Evolutionary conservation across 768 basidiomycete genomes (phyloP).

Genomic region (Trametes sanguinea): DNA sequence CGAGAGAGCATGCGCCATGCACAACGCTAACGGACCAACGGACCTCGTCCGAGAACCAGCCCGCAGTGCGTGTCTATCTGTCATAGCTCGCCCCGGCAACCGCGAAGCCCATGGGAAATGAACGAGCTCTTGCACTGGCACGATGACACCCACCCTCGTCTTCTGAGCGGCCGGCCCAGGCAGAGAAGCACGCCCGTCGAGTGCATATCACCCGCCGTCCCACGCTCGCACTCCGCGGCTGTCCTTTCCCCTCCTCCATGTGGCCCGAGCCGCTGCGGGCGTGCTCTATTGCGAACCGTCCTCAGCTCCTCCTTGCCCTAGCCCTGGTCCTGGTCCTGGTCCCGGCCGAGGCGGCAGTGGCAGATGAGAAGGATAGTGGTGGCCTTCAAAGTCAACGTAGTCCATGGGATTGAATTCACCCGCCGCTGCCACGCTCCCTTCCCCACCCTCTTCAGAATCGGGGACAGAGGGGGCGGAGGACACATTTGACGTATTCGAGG

Average conservation of each 20-base stretch:
- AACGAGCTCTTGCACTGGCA: neutral
- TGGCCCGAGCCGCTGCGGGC: neutral
- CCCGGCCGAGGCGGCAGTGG: constrained; percentile 10
- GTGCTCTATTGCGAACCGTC: constrained; percentile 8
- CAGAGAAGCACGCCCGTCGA: constrained; percentile 8
- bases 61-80: constrained; percentile 14
- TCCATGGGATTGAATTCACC: constrained; percentile 6
- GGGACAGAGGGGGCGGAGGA: constrained; percentile 21
- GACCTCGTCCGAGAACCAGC: constrained; percentile 2
- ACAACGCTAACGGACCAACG: constrained; percentile 16
- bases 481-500: constrained; percentile 15
- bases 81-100: constrained; percentile 19
- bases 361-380: neutral
- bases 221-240: constrained; percentile 9
- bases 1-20: neutral
- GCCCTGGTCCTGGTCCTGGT: neutral
- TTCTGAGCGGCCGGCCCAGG: constrained; percentile 5
- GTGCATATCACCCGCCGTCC: constrained; percentile 9
- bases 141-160: constrained; percentile 6
- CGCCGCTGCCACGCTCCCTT: constrained; percentile 1
- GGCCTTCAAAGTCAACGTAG: constrained; percentile 5
- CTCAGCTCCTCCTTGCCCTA: constrained; percentile 2
- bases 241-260: neutral
- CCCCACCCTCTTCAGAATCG: constrained; percentile 16
- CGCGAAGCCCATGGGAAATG: constrained; percentile 23